Evolutionary conservation across 805 yeast genomes (phyloP), one percentile per base, ranked within the genome.

Genomic region (Metschnikowia reukaufii): DNA sequence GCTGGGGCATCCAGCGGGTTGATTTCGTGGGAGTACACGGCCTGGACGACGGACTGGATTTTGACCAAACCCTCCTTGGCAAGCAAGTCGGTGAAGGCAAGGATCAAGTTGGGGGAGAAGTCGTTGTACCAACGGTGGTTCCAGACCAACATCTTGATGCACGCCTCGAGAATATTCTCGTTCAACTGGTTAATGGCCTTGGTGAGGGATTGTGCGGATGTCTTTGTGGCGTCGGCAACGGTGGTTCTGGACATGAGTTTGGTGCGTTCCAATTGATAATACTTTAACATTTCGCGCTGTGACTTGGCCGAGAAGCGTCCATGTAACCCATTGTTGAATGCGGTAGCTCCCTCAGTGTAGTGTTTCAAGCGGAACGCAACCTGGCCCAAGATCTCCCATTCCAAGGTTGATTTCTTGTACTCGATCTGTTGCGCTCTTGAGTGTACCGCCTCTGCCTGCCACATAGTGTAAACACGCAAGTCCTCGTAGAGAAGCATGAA

Each of bases 111-210:
- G 17, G 95, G 87, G 7, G 95, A 83, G 61, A 90, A 92, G 55
- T 92, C 97, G 53, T 84, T 79, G 68, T 92, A 95, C 99, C 99
- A 94, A 61, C 99, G 81, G 66, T 91, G 97, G 62, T 89, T 86
- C 97, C 98, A 95, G n/a, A 94, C 96, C n/a, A 85, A 70, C 44
- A 94, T 70, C 58, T 86, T 86, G 30, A 91, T 88, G 47, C 83
- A 67, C 18, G 84, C 70, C 47, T 85, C 89, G 49, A 91, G 72
- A 10, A 88, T 80, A 52, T 76, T 73, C 42, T 74, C 78, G 59
- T 83, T 81, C 42, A 79, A 62, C 44, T 67, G 72, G 41, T 64
- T 66, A 20, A 75, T 61, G 21, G 69, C 65, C 47, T 72, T 74
- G 41, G 67, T 59, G 54, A 63, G 66, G 51, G 66, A 74, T 53